These are phyloP conservation scores for Craspedostauros australis DNA, from an alignment of 108 stramenopile species.

Conservation along the genomic window DNA sequence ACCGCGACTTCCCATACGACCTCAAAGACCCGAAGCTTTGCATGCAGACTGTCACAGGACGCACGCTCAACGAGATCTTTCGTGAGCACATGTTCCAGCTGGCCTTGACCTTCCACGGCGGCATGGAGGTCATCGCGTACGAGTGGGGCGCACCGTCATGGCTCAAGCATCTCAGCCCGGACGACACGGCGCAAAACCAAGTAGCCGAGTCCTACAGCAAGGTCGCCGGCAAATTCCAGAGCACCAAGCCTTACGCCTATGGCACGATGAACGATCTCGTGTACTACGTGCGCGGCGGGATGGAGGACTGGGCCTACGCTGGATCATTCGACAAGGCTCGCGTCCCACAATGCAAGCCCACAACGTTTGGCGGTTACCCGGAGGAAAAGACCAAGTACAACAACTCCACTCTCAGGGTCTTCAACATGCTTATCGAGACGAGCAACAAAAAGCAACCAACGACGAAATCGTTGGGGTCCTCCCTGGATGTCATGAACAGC, in stretches of 20 bases:
- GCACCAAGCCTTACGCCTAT: constrained; percentile 38
- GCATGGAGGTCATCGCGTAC: constrained; percentile 88
- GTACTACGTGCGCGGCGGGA: constrained; percentile 94
- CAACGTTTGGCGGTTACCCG: constrained; percentile 51
- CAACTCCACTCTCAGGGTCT: constrained; percentile 70
- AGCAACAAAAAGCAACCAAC: constrained; percentile 66
- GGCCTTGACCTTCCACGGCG: constrained; percentile 93
- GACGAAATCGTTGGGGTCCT: constrained; percentile 48
- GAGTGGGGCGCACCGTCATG: constrained; percentile 84
- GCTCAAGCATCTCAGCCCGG: constrained; percentile 33
- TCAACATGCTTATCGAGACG: constrained; percentile 91
- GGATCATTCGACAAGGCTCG: constrained; percentile 85
- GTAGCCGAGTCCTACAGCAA: constrained; percentile 34
- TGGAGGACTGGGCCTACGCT: constrained; percentile 96
- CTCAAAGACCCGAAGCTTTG: constrained; percentile 36
- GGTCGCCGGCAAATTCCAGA: constrained; percentile 39
- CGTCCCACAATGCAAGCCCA: constrained; percentile 66
- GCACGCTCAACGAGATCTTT: constrained; percentile 88
- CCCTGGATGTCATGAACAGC: constrained; percentile 39
- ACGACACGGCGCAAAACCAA: constrained; percentile 49
- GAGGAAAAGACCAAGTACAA: constrained; percentile 63
- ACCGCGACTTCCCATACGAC: constrained; percentile 63
- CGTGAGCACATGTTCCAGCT: constrained; percentile 89
- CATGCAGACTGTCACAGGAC: constrained; percentile 88
- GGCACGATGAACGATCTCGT: constrained; percentile 83